Evolutionary conservation across 1,284 basidiomycete genomes (phyloP).

Genomic region (Leucoagaricus sp.): DNA sequence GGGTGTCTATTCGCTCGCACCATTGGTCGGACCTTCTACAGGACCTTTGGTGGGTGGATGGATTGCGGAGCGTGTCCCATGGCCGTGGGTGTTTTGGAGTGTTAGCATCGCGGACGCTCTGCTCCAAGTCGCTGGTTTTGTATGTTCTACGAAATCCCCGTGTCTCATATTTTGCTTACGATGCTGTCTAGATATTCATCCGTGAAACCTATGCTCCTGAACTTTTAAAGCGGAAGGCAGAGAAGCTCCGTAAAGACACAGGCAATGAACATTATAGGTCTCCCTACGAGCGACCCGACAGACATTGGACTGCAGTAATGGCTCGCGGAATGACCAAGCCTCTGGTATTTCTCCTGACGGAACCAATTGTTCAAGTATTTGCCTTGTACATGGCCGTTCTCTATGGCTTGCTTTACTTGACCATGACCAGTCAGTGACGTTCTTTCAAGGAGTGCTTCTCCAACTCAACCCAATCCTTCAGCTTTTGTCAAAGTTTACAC

Average conservation of each 20-base stretch:
- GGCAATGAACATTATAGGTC: constrained; percentile 39
- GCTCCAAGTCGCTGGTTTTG: constrained; percentile 51
- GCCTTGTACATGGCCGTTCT: constrained; percentile 47
- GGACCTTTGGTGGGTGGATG: constrained; percentile 69
- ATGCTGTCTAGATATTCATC: constrained; percentile 20
- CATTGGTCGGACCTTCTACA: constrained; percentile 62
- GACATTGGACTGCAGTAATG: constrained; percentile 26
- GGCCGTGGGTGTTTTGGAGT: constrained; percentile 73
- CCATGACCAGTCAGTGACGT: constrained; percentile 23
- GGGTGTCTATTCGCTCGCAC: constrained; percentile 69
- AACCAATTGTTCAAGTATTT: constrained; percentile 44
- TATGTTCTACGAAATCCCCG: constrained; percentile 27
- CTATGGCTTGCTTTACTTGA: constrained; percentile 55
- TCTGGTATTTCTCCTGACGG: constrained; percentile 40
- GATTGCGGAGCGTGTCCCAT: constrained; percentile 59
- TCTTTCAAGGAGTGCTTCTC: constrained; percentile 7
- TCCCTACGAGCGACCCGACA: constrained; percentile 19
- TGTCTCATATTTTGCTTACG: constrained; percentile 64
- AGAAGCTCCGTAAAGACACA: constrained; percentile 38
- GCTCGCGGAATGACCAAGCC: constrained; percentile 27
- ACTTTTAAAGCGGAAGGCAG: constrained; percentile 61
- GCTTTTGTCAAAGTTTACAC: constrained; percentile 65
- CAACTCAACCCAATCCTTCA: constrained; percentile 45
- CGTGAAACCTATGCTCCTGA: constrained; percentile 59
- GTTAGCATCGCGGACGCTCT: constrained; percentile 53